Conservation (phyloP, 2,329 filamentous ascomycete genomes). For the Colletotrichum liaoningense region DNA sequence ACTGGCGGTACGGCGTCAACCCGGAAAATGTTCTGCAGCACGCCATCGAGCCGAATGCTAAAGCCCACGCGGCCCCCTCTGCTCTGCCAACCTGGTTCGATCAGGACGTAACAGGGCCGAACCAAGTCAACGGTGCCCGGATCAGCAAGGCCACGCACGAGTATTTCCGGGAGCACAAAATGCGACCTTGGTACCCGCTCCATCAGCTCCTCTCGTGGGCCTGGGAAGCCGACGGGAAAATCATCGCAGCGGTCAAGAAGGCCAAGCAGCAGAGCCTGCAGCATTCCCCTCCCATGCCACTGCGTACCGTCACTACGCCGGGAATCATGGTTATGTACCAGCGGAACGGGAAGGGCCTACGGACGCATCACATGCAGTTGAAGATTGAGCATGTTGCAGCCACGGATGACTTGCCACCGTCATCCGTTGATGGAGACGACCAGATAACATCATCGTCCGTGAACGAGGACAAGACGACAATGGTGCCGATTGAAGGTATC, state of each 20-base stretch:
- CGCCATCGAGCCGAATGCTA: background rate
- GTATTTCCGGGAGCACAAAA: background rate
- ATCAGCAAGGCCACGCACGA: background rate
- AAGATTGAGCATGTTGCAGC: background rate
- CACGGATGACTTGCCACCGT: background rate
- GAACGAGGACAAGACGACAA: too few relatives aligned
- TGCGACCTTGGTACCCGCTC: constrained; percentile 9
- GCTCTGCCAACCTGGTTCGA: constrained; percentile 1
- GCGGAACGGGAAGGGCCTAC: too few relatives aligned
- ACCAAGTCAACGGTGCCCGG: background rate
- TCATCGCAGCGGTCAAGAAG: constrained; percentile 10
- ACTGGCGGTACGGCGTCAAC: background rate
- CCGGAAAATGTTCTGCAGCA: too few relatives aligned
- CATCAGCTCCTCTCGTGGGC: constrained; percentile 19
- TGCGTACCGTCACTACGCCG: background rate
- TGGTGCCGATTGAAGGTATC: too few relatives aligned
- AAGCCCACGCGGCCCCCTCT: background rate
- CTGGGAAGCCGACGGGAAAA: constrained; percentile 14
- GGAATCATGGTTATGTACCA: background rate
- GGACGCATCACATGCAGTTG: background rate
- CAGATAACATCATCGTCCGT: too few relatives aligned
- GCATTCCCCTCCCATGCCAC: background rate
- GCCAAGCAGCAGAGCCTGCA: constrained; percentile 9
- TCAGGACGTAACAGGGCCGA: background rate
- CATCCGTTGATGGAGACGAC: too few relatives aligned